Percentiles rank a stretch among this genome's conserved stretches.
Evolutionary conservation across 257 asterid species (phyloP).

Genomic region (Scutellaria galericulata): DNA sequence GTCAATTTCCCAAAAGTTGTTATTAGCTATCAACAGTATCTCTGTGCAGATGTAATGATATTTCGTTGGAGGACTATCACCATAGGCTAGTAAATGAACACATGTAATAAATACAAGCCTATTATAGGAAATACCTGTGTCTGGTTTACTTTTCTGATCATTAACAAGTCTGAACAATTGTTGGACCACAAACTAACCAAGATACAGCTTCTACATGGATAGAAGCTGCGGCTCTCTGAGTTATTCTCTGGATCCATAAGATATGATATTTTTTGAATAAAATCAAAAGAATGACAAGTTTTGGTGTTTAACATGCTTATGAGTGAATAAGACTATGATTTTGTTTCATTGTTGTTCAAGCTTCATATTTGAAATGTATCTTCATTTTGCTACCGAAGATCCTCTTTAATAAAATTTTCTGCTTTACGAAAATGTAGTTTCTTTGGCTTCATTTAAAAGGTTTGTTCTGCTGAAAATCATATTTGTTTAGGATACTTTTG

Average conservation of each 20-base stretch:
- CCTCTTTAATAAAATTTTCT: neutral
- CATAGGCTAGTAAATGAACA: conserved; percentile 21
- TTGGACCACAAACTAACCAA: neutral
- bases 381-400: neutral
- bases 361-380: neutral
- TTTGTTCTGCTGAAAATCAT: conserved; percentile 10
- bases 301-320: conserved; percentile 9
- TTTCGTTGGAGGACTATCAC: neutral
- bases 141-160: conserved; percentile 19
- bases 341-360: neutral
- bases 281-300: neutral
- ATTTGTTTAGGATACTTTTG: neutral
- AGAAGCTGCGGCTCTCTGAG: neutral
- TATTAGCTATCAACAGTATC: conserved; percentile 20
- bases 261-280: neutral
- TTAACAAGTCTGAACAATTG: neutral
- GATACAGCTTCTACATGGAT: neutral
- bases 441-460: conserved; percentile 6
- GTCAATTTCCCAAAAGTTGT: conserved; percentile 3
- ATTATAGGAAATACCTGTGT: conserved; percentile 8
- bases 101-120: conserved; percentile 1
- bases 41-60: neutral
- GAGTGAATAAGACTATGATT: neutral
- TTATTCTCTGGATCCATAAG: conserved; percentile 1
- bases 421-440: neutral